A percentile compares a stretch with the other conserved stretches of the same genome.
phyloP scores from a whole-genome alignment of 176 grass and related monocot species.

The Rhynchospora pubera region DNA sequence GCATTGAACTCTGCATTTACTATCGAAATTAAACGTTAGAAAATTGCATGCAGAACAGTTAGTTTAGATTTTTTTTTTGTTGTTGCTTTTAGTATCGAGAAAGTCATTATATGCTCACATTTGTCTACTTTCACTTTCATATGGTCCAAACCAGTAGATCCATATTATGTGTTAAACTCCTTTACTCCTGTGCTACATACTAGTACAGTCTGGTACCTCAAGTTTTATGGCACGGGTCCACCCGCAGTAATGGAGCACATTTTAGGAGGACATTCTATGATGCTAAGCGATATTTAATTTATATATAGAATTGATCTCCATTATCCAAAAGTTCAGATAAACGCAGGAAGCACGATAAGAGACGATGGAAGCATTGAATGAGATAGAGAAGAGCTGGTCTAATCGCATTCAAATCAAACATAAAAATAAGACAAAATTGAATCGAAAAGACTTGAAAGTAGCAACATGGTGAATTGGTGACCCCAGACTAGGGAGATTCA shows the following conservation, averaged over 20 bases:
- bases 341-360: background rate
- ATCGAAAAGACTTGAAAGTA: background rate
- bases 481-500: background rate
- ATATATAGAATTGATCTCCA: background rate
- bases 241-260: background rate
- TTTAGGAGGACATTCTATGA: background rate
- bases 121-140: background rate
- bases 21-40: no score
- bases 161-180: background rate
- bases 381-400: background rate
- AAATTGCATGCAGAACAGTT: background rate
- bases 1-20: no score
- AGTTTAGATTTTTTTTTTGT: background rate
- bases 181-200: background rate
- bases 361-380: background rate
- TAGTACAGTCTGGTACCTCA: background rate
- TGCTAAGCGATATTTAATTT: background rate
- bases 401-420: constrained; percentile 5
- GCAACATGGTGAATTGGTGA: background rate
- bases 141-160: background rate
- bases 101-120: background rate
- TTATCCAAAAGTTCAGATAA: background rate
- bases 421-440: background rate
- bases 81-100: background rate
- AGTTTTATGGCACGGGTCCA: background rate